A percentile compares a stretch with the other conserved stretches of the same genome.
Conservation (phyloP, 176 grass and related monocot genomes). For the Rhynchospora breviuscula region DNA sequence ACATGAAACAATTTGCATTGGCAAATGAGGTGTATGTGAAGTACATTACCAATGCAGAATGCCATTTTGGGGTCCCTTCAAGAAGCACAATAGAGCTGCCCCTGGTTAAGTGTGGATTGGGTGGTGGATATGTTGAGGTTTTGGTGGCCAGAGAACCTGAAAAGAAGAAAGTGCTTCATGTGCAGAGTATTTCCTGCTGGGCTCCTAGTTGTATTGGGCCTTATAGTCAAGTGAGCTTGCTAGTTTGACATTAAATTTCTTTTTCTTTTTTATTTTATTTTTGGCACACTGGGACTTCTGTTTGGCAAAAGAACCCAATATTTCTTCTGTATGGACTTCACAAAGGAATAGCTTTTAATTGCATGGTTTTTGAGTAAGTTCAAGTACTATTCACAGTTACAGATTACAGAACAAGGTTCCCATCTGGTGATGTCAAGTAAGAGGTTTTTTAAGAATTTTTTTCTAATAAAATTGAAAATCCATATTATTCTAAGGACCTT, state of each 20-base stretch:
- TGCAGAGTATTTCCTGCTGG: constrained; percentile 99
- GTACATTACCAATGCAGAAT: constrained; percentile 80
- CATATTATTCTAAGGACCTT: too few relatives aligned
- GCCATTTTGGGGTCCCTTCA: constrained; percentile 79
- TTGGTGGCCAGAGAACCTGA: constrained; percentile 57
- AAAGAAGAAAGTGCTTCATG: constrained; percentile 83
- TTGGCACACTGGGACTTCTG: not conserved
- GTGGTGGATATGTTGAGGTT: constrained; percentile 75
- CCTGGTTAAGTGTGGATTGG: constrained; percentile 47
- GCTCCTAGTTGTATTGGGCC: constrained; percentile 98
- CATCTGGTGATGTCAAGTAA: too few relatives aligned
- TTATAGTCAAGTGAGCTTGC: constrained; percentile 72
- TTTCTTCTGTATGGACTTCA: not conserved
- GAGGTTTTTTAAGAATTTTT: too few relatives aligned
- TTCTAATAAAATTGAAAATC: too few relatives aligned
- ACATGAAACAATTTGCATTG: constrained; percentile 72
- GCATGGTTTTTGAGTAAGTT: not conserved
- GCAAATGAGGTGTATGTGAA: constrained; percentile 91
- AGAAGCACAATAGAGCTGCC: constrained; percentile 92
- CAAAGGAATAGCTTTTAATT: not conserved
- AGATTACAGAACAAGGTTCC: too few relatives aligned
- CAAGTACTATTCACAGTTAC: not conserved
- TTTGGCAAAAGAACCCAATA: not conserved
- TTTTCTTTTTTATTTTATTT: not conserved
- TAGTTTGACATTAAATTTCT: not conserved